Conservation (phyloP, 2,329 filamentous ascomycete genomes). For the Ophiostoma tasmaniense region DNA sequence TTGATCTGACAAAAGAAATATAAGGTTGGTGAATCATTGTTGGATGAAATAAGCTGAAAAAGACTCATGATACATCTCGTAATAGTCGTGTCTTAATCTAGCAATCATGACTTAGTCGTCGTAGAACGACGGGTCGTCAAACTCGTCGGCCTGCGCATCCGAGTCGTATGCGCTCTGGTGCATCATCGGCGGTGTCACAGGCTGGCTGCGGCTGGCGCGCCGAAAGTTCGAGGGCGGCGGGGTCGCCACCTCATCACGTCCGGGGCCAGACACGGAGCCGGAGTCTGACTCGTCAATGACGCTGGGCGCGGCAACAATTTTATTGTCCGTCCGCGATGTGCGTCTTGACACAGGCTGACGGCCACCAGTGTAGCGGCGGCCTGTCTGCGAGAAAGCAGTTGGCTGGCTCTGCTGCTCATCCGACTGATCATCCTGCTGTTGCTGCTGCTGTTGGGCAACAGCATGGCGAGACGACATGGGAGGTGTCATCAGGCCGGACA, state of each 20-base stretch:
- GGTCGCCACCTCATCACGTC: conserved; percentile 31
- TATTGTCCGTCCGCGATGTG: conserved; percentile 30
- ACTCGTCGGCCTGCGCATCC: conserved; percentile 51
- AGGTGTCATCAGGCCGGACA: conserved; percentile 82
- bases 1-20: not conserved
- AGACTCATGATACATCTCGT: conserved; percentile 2
- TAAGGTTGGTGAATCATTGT: not conserved
- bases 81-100: not conserved
- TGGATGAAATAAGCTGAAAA: not conserved
- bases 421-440: conserved; percentile 24
- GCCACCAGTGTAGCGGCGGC: conserved; percentile 48
- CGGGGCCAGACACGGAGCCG: not conserved
- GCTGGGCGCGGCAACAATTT: conserved; percentile 26
- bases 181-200: conserved; percentile 56
- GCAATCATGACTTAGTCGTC: conserved; percentile 31
- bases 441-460: conserved; percentile 51
- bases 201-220: conserved; percentile 31
- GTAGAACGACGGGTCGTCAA: conserved; percentile 53
- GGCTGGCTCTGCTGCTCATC: conserved; percentile 35
- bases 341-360: conserved; percentile 26
- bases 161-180: conserved; percentile 49
- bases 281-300: conserved; percentile 5
- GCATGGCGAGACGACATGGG: conserved; percentile 54
- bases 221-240: conserved; percentile 26
- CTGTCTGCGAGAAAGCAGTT: conserved; percentile 53